Evolutionary conservation across 2,329 filamentous ascomycete species (phyloP).

Genomic region (Microdochium trichocladiopsis): DNA sequence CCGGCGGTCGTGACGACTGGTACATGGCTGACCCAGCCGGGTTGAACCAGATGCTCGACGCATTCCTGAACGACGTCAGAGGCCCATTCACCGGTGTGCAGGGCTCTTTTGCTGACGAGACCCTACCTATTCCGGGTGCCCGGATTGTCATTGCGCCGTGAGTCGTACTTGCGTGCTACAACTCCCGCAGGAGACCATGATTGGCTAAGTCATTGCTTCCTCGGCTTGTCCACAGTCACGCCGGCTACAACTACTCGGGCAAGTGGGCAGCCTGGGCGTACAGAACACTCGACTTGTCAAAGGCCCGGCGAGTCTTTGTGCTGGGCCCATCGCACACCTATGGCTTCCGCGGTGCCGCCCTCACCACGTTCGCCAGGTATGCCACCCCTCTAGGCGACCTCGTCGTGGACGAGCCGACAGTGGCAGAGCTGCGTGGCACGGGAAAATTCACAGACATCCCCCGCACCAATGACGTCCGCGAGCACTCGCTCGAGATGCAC

Average conservation of each 20-base stretch:
- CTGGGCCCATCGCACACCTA: conserved; percentile 89
- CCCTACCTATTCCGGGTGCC: conserved; percentile 65
- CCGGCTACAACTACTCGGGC: conserved; percentile 89
- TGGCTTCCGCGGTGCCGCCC: conserved; percentile 68
- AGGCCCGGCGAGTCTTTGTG: conserved; percentile 81
- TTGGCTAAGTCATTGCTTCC: conserved; percentile 2
- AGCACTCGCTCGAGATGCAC: conserved; percentile 97
- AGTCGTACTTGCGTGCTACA: conserved; percentile 25
- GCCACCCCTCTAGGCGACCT: conserved; percentile 69
- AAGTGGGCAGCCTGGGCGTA: conserved; percentile 93
- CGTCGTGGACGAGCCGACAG: conserved; percentile 51
- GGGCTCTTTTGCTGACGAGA: conserved; percentile 47
- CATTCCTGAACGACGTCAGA: conserved; percentile 62
- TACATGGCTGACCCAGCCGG: conserved; percentile 56
- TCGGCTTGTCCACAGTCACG: conserved; percentile 55
- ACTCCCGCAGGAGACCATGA: conserved; percentile 4
- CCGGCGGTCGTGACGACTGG: conserved; percentile 61
- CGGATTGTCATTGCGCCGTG: conserved; percentile 91
- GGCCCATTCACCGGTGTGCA: conserved; percentile 67
- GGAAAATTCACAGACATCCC: conserved; percentile 61
- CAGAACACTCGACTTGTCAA: conserved; percentile 74
- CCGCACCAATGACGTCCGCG: conserved; percentile 60
- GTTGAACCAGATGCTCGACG: conserved; percentile 65
- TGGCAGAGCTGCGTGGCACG: conserved; percentile 39
- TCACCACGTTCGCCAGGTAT: conserved; percentile 66